Base-by-base conservation (phyloP, 805 yeast species). In the Metschnikowia proteae region DNA sequence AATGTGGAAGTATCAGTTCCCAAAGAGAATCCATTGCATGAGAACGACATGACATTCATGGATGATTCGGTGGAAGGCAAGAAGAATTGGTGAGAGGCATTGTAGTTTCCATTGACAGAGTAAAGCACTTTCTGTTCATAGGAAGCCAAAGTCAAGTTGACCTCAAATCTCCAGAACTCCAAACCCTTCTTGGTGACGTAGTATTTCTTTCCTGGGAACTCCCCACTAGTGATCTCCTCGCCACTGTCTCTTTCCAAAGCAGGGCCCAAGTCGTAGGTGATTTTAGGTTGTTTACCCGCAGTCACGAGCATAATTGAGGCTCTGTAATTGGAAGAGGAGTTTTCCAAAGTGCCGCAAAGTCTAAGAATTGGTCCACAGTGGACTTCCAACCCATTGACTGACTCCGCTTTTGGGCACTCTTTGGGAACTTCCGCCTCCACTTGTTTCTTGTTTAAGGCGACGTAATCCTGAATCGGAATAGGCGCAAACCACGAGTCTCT, bases 21-120 rank as follows among this genome's bases (percentile, higher is more conserved):
- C 43, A 87, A 63, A 1, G 96, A 86, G 64, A 90, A 92, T 8
- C 97, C 97, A 62, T 91, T 91, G 69, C 97, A 91, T 1, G 96
- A 88, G 65, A 79, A 85, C 22, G 92, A 84, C 67, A 90, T 76
- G 5, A 84, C 76, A 63, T 90, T 91, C 88, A 89, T 88, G 26
- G 90, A 77, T 61, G 83, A 82, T 2, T 68, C 59, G 1, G 59
- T 53, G 0, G 85, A 70, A 0, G 97, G 97, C 2, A 91, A 59
- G 62, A 66, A 87, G 60, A 91, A 90, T 53, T 81, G 55, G 49
- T 52, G 52, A 0, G 56, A 54, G 5, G 49, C 51, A 25, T 49
- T 51, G 39, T 23, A 25, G 26, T 39, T 25, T 9, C 64, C 74
- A 55, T 86, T 82, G 47, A 91, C 69, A 3, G 70, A 61, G 62